A percentile compares a stretch with the other conserved stretches of the same genome.
Evolutionary conservation across 2,329 filamentous ascomycete species (phyloP).

Genomic region (Huntiella savannae): DNA sequence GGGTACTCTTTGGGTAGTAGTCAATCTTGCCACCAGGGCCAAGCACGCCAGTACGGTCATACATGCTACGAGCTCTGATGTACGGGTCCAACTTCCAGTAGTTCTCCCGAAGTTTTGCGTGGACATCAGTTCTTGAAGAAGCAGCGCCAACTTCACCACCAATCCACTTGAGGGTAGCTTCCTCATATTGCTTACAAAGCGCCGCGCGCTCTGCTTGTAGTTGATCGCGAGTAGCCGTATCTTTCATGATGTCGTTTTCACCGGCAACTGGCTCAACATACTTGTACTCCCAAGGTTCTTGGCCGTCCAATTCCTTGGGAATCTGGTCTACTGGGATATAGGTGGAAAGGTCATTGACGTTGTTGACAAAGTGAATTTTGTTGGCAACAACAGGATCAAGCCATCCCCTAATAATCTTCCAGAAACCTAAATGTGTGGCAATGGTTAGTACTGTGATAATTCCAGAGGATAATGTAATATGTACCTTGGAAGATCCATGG

Average conservation of each 20-base stretch:
- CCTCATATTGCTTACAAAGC: slow-evolving; percentile 57
- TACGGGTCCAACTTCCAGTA: slow-evolving; percentile 90
- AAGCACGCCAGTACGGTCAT: slow-evolving; percentile 65
- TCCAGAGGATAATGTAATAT: neutral
- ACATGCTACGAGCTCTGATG: slow-evolving; percentile 61
- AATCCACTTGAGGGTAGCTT: slow-evolving; percentile 59
- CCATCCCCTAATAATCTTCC: slow-evolving; percentile 91
- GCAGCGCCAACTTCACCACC: slow-evolving; percentile 28
- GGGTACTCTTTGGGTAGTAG: slow-evolving; percentile 36
- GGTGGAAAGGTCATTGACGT: slow-evolving; percentile 53
- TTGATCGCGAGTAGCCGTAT: slow-evolving; percentile 39
- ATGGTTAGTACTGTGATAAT: neutral
- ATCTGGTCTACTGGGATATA: slow-evolving; percentile 57
- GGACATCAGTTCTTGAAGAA: slow-evolving; percentile 39
- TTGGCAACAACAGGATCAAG: slow-evolving; percentile 86
- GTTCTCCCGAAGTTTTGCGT: slow-evolving; percentile 44
- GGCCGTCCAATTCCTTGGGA: slow-evolving; percentile 66
- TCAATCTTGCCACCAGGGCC: slow-evolving; percentile 45
- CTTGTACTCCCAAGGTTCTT: slow-evolving; percentile 66
- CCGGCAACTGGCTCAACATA: slow-evolving; percentile 58
- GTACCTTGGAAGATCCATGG: slow-evolving; percentile 94
- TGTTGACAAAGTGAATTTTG: slow-evolving; percentile 88
- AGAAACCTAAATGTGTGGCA: slow-evolving; percentile 44
- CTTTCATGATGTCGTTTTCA: slow-evolving; percentile 62
- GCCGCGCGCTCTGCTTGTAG: slow-evolving; percentile 43